Evolutionary conservation across 169 alveolate genomes (phyloP), one percentile per base, ranked within the genome.

Genomic region (Cryptosporidium meleagridis): DNA sequence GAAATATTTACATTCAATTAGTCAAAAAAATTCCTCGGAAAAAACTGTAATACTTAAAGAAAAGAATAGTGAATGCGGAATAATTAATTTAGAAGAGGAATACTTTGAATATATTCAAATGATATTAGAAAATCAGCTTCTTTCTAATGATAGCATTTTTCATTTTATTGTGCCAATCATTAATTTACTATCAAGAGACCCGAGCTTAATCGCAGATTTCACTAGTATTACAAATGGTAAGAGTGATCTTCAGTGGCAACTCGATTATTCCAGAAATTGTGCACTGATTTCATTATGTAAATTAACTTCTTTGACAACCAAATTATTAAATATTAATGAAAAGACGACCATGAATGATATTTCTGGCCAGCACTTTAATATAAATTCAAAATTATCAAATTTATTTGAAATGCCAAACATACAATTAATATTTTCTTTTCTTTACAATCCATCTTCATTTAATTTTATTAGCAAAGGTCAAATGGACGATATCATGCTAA

Each of bases 201-300:
- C 89, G 23, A 62, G 39, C 41, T 18, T 62, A 31, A 6, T 80
- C 37, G 51, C 65, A 0, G 62, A 62, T 29, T n/a, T 9, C 5
- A 9, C 41, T 75, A 37, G 37, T 14, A 37, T n/a, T 75, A 26
- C 18, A 10, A 10, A 75, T 26, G 5, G 26, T 44, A 51, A 4
- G 16, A 55, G 21, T 23, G 35, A 58, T 10, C 8, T 45, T 73
- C 70, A 58, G 18, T 80, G 89, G 89, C 89, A 80, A 41, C 37
- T 80, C 10, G 89, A 80, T n/a, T 80, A 80, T 41, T 80, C 68
- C n/a, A 59, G 89, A 16, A 80, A 80, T 41, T 80, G 89, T 48
- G 72, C 69, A 4, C 0, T 80, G 6, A 26, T 80, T 33, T 80
- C 89, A 41, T 29, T 80, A 21, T 80, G 89, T 18, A 80, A 65